A percentile compares a stretch with the other conserved stretches of the same genome.
Conservation (phyloP, 139 green algal genomes). For the Raphidocelis subcapitata region DNA sequence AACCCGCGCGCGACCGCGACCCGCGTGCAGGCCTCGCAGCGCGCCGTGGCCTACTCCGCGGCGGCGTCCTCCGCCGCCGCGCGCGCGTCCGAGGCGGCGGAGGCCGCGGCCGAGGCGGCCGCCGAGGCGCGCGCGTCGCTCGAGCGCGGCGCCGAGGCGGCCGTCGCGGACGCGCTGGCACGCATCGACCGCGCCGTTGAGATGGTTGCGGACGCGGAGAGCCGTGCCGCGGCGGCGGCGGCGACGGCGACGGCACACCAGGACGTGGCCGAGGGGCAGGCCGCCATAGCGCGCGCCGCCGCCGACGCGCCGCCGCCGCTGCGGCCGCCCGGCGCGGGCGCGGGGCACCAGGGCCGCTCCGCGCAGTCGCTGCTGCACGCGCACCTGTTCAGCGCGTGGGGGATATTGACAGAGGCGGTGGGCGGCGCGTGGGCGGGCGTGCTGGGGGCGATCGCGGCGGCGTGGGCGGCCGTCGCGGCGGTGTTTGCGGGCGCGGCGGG, state of each 20-base stretch:
- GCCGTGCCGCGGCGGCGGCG: constrained; percentile 18
- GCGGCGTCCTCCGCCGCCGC: constrained; percentile 24
- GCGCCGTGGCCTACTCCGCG: constrained; percentile 29
- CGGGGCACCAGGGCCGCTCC: constrained; percentile 3
- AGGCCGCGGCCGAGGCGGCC: constrained; percentile 18
- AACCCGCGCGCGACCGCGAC: no score
- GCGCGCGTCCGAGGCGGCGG: constrained; percentile 20
- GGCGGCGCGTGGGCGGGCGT: constrained; percentile 19
- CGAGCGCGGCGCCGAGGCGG: constrained; percentile 12
- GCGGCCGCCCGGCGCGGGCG: not conserved
- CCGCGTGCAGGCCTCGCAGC: constrained; percentile 22
- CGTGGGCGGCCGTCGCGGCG: not conserved
- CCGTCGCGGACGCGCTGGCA: constrained; percentile 21
- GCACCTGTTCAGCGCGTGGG: constrained; percentile 18
- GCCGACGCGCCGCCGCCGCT: constrained; percentile 10
- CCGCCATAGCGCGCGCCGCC: constrained; percentile 1
- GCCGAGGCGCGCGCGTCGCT: not conserved
- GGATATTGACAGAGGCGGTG: constrained; percentile 7
- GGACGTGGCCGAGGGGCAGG: constrained; percentile 24
- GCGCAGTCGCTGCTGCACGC: constrained; percentile 16
- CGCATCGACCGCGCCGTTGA: constrained; percentile 27
- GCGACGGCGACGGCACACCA: constrained; percentile 30
- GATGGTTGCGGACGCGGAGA: constrained; percentile 25
- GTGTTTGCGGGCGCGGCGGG: not conserved
- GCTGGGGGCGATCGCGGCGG: constrained; percentile 1